Conservation (phyloP, 1,139 yeast genomes). For the Suhomyces maxii region DNA sequence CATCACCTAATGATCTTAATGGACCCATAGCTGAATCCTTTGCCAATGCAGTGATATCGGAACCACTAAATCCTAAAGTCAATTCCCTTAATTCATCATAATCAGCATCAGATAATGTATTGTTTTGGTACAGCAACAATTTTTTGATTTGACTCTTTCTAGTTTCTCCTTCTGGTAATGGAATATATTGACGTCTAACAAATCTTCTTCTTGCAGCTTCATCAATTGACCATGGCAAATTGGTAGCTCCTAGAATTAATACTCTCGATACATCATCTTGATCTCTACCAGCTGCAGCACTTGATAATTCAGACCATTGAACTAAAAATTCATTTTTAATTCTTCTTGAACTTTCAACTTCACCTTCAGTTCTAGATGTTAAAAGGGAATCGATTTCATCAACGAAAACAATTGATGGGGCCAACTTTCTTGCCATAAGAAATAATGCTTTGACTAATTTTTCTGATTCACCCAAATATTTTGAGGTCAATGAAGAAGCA, state of each 20-base stretch:
- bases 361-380: slow-evolving; percentile 84
- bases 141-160: slow-evolving; percentile 70
- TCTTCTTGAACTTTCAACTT: slow-evolving; percentile 87
- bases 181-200: slow-evolving; percentile 90
- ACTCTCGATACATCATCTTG: slow-evolving; percentile 57
- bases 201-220: slow-evolving; percentile 97
- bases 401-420: slow-evolving; percentile 93
- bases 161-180: slow-evolving; percentile 87
- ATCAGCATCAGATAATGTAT: slow-evolving; percentile 65
- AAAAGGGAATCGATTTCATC: slow-evolving; percentile 94
- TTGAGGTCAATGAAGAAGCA: slow-evolving; percentile 89
- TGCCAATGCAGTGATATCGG: slow-evolving; percentile 92
- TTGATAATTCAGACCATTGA: slow-evolving; percentile 93
- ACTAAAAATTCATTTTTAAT: slow-evolving; percentile 92
- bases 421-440: slow-evolving; percentile 76
- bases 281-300: slow-evolving; percentile 62
- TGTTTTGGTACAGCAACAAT: slow-evolving; percentile 73
- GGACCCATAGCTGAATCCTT: slow-evolving; percentile 99
- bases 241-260: slow-evolving; percentile 91
- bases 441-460: slow-evolving; percentile 89
- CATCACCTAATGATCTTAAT: slow-evolving; percentile 84
- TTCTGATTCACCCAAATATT: slow-evolving; percentile 91
- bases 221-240: slow-evolving; percentile 96
- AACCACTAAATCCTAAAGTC: slow-evolving; percentile 86
- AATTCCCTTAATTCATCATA: slow-evolving; percentile 56